A percentile compares a stretch with the other conserved stretches of the same genome.
Conservation (phyloP, 371 early-diverging fungal genomes). For the Massospora cicadina region DNA sequence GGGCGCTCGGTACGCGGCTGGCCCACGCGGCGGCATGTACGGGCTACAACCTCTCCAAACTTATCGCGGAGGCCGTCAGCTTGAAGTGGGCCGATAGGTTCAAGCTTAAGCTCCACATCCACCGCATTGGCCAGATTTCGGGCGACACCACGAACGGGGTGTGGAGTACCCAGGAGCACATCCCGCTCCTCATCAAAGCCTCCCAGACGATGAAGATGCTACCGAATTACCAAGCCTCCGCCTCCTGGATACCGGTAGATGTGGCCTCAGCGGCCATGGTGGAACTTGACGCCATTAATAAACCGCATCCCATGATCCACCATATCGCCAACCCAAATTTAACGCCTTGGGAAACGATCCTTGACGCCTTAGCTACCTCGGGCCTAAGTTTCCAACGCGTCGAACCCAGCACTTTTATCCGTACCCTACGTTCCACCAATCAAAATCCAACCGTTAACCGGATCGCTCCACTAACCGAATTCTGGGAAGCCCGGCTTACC, state of each 20-base stretch:
- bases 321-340: constrained; percentile 8
- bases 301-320: background rate
- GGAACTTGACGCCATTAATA: background rate
- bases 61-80: constrained; percentile 18
- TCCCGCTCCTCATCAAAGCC: constrained; percentile 15
- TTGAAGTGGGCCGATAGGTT: constrained; percentile 13
- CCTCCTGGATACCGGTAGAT: constrained; percentile 9
- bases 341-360: background rate
- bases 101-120: constrained; percentile 19
- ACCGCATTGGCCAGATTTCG: constrained; percentile 23
- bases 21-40: constrained; percentile 13
- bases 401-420: background rate
- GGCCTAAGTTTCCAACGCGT: background rate
- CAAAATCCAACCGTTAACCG: constrained; percentile 1
- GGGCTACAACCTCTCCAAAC: constrained; percentile 26
- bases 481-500: background rate
- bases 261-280: background rate
- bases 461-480: constrained; percentile 4
- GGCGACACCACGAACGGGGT: constrained; percentile 21
- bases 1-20: background rate
- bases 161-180: constrained; percentile 25
- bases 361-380: background rate
- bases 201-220: background rate
- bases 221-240: background rate
- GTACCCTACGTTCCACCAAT: background rate